Evolutionary conservation across 352 stramenopile species (phyloP).

Genomic region (Halophytophthora polymorphica): DNA sequence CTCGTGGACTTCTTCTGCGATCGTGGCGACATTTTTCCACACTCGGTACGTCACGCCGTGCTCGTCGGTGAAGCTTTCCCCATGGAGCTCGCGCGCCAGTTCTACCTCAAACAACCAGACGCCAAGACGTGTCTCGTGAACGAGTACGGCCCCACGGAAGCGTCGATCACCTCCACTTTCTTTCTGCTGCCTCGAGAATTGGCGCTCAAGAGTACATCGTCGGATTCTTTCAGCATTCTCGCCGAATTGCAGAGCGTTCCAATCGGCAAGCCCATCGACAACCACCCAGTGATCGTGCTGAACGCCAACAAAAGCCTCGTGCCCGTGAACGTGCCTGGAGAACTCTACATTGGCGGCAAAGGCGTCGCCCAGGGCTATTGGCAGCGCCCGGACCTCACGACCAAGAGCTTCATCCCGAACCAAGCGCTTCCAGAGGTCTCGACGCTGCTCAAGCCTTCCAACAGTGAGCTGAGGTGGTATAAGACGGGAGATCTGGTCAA

Average conservation of each 20-base stretch:
- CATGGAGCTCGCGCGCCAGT: conserved; percentile 40
- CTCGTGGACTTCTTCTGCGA: conserved; percentile 39
- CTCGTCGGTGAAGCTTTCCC: conserved; percentile 44
- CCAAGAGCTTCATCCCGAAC: conserved; percentile 13
- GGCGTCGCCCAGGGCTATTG: conserved; percentile 73
- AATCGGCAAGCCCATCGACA: conserved; percentile 54
- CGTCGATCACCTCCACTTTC: conserved; percentile 47
- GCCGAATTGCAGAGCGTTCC: conserved; percentile 32
- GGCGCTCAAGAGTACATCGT: conserved; percentile 7
- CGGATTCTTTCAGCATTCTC: conserved; percentile 1
- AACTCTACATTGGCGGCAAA: conserved; percentile 66
- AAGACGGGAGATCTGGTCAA: conserved; percentile 72
- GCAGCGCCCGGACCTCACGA: conserved; percentile 39
- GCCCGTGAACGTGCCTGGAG: conserved; percentile 45
- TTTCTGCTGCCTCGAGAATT: conserved; percentile 28
- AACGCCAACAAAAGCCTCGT: conserved; percentile 43
- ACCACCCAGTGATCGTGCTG: conserved; percentile 45
- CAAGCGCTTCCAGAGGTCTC: conserved; percentile 17
- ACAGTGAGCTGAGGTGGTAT: conserved; percentile 34
- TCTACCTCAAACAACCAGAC: conserved; percentile 31
- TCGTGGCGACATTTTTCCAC: conserved; percentile 23
- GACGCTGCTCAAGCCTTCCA: conserved; percentile 1
- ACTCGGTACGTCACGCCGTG: conserved; percentile 35
- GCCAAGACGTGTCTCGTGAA: conserved; percentile 38
- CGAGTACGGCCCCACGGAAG: conserved; percentile 54